These are phyloP conservation scores for Plectranthus barbatus DNA, from an alignment of 257 asterid species.

Conservation along the genomic window DNA sequence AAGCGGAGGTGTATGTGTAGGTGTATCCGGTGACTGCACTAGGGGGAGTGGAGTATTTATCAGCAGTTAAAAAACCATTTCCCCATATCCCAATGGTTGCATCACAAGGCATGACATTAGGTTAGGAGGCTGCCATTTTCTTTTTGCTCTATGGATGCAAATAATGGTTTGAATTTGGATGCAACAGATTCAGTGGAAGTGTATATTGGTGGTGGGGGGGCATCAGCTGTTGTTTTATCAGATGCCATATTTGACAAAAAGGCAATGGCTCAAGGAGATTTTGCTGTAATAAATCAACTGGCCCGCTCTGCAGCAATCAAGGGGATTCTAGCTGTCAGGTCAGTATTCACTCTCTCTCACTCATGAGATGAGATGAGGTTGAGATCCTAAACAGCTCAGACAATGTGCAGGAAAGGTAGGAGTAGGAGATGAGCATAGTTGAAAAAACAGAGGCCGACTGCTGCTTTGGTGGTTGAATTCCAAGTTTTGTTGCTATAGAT, in stretches of 20 bases:
- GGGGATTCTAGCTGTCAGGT: slow-evolving; percentile 50
- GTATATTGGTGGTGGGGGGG: slow-evolving; percentile 55
- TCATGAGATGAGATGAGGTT: too few relatives aligned
- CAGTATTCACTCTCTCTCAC: not conserved
- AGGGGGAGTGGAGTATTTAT: slow-evolving; percentile 68
- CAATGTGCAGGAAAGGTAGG: slow-evolving; percentile 15
- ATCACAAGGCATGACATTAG: slow-evolving; percentile 77
- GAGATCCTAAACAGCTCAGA: not conserved
- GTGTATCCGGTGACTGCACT: slow-evolving; percentile 72
- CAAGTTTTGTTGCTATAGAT: too few relatives aligned
- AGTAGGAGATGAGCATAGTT: not conserved
- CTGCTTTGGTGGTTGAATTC: not conserved
- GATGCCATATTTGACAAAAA: slow-evolving; percentile 72
- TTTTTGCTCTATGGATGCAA: not conserved
- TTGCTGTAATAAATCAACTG: slow-evolving; percentile 37
- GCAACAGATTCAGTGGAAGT: slow-evolving; percentile 50
- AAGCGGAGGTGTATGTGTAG: slow-evolving; percentile 21
- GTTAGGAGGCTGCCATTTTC: slow-evolving; percentile 25
- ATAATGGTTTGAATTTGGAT: not conserved
- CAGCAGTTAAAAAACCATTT: slow-evolving; percentile 67
- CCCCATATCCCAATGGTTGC: slow-evolving; percentile 76
- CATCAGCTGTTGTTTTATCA: slow-evolving; percentile 68
- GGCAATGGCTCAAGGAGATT: slow-evolving; percentile 40
- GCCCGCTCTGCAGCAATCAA: slow-evolving; percentile 40
- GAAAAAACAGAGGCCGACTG: not conserved